Base-by-base conservation (phyloP, 1,284 basidiomycete genomes). In the Termitomyces sp. region DNA sequence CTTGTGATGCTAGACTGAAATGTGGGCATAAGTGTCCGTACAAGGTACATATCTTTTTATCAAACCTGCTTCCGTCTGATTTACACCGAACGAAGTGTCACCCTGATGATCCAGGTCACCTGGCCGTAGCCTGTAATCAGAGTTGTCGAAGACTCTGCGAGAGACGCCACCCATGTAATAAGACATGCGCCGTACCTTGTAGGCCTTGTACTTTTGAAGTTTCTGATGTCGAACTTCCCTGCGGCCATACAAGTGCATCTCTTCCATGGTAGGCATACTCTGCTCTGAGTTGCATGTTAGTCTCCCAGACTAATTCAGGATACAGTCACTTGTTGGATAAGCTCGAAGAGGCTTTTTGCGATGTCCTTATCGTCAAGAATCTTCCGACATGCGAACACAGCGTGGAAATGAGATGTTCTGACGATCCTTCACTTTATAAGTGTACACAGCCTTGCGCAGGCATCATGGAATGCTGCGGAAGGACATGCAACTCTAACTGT, bases 1-100 rank as follows among this genome's bases (percentile, higher is more conserved):
- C 76, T 13, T 90, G 88, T 58, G 75, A 78, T 28, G 68, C 69
- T n/a, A 69, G 75, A 31, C 69, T 88, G n/a, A 64, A 68, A n/a
- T 90, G 88, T 62, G 88, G 88, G 1, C 88, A 90, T 61, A 66
- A 73, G 3, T 90, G 88, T 64, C 80, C 79, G 0, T 85, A 76
- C 57, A 82, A 82, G 73, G 84, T 82, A 66, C 30, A 33, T 31
- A 57, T 34, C 5, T 30, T 28, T 7, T 17, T 21, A 15, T 48
- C 42, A 31, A 45, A 8, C 15, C 45, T 17, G 21, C 40, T 56
- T 12, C n/a, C 36, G 6, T 47, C 30, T 36, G 43, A 52, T 39
- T 26, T 30, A 13, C 39, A 34, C 50, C 36, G 21, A 50, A 24
- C 39, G 38, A 12, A 88, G 83, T 90, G 88, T 58, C 88, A 90